Percentiles rank a stretch among this genome's conserved stretches.
phyloP scores from a whole-genome alignment of 495 filamentous ascomycete species.

The Chaetomidium leptoderma region DNA sequence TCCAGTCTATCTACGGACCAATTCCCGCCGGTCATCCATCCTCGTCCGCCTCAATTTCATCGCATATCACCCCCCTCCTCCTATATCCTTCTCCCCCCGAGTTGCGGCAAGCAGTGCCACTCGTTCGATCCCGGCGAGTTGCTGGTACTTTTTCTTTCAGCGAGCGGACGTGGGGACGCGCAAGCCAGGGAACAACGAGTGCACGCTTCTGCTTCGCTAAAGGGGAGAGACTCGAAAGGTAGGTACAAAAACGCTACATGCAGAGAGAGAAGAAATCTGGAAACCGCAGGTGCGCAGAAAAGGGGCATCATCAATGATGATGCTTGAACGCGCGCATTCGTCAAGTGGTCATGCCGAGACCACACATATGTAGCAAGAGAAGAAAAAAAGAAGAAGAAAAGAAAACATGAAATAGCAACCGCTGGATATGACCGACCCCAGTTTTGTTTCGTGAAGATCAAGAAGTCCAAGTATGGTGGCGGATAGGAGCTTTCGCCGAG shows the following conservation, averaged over 20 bases:
- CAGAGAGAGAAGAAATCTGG: background rate
- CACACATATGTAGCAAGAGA: background rate
- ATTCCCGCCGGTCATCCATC: too few species aligned
- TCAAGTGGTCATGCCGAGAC: too few species aligned
- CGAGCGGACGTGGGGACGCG: conserved; percentile 1
- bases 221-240: background rate
- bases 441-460: background rate
- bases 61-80: background rate
- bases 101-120: background rate
- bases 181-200: background rate
- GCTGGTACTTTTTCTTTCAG: conserved; percentile 12
- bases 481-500: conserved; percentile 2
- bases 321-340: too few species aligned
- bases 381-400: conserved; percentile 4
- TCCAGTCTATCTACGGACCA: background rate
- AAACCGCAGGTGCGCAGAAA: background rate
- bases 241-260: conserved; percentile 4
- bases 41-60: too few species aligned
- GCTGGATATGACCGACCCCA: conserved; percentile 13
- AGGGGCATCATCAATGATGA: background rate
- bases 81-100: background rate
- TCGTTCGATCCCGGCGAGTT: background rate
- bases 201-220: background rate
- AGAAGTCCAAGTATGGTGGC: background rate
- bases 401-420: conserved; percentile 1